A percentile compares a stretch with the other conserved stretches of the same genome.
phyloP scores from a whole-genome alignment of 23 red algal species.

The Gracilariopsis chorda region DNA sequence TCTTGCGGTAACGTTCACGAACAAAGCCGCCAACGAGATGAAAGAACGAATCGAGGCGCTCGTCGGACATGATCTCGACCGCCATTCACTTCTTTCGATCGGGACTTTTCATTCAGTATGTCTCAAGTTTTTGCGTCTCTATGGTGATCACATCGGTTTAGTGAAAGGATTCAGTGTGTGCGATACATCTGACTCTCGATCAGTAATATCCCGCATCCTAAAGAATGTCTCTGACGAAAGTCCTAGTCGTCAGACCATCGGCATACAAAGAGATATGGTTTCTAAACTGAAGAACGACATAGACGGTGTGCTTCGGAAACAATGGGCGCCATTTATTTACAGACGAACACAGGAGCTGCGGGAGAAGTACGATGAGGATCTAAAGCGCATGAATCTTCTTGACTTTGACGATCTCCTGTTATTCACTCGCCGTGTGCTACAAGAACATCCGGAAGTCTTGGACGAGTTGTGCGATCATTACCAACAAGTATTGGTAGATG shows the following conservation, averaged over 20 bases:
- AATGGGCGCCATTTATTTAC: background rate
- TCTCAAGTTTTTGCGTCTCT: conserved; percentile 35
- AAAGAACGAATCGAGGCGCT: conserved; percentile 56
- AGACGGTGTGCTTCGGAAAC: background rate
- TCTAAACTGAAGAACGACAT: conserved; percentile 75
- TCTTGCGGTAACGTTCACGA: conserved; percentile 90
- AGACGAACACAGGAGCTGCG: conserved; percentile 13
- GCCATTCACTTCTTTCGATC: background rate
- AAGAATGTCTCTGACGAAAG: background rate
- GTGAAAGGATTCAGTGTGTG: conserved; percentile 41
- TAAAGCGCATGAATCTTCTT: conserved; percentile 47
- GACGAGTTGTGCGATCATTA: conserved; percentile 36
- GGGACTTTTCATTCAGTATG: conserved; percentile 84
- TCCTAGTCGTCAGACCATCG: background rate
- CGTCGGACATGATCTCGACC: conserved; percentile 10
- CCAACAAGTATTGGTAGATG: conserved; percentile 78
- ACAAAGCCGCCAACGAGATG: conserved; percentile 90
- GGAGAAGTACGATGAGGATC: conserved; percentile 41
- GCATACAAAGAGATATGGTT: conserved; percentile 15
- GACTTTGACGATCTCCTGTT: conserved; percentile 92
- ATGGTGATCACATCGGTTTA: conserved; percentile 52
- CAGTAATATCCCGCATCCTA: conserved; percentile 16
- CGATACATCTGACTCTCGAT: conserved; percentile 54
- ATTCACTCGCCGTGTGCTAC: conserved; percentile 42
- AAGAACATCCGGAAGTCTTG: background rate